Evolutionary conservation across 768 basidiomycete genomes (phyloP).

Genomic region (Exsudoporus frostii): DNA sequence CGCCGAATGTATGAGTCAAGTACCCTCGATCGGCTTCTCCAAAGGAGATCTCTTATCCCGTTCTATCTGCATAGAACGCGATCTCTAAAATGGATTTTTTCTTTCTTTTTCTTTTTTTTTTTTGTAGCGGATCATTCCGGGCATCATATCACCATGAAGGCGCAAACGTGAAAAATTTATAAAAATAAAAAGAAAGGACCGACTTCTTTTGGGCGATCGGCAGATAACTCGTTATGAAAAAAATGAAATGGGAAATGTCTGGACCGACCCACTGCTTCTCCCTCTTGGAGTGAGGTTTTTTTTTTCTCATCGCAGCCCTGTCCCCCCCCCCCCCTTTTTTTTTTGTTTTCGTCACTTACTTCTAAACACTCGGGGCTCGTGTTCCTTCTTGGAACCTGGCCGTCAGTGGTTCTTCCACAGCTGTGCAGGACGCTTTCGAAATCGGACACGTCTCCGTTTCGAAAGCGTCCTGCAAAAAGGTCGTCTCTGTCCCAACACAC

Average conservation of each 20-base stretch:
- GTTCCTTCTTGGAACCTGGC: not conserved
- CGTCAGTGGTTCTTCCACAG: conserved; percentile 4
- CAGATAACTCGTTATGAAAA: not conserved
- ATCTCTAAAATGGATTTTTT: conserved; percentile 14
- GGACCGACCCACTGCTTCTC: conserved; percentile 4
- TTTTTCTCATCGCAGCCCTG: not conserved
- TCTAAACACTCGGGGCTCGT: not conserved
- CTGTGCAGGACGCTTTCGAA: conserved; percentile 1
- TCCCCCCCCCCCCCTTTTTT: too few relatives aligned
- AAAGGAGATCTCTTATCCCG: conserved; percentile 20
- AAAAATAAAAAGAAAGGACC: too few relatives aligned
- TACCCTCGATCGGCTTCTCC: conserved; percentile 13
- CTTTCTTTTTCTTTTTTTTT: too few relatives aligned
- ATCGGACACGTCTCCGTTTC: not conserved
- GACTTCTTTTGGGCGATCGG: conserved; percentile 14
- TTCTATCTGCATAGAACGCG: conserved; percentile 23
- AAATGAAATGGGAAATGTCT: not conserved
- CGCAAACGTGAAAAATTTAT: conserved; percentile 16
- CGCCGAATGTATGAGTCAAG: conserved; percentile 20
- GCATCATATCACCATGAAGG: conserved; percentile 8
- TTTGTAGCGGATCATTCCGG: conserved; percentile 33
- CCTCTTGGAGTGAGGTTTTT: too few relatives aligned
- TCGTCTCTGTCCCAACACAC: too few relatives aligned
- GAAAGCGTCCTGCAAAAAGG: not conserved
- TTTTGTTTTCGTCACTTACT: not conserved